Conservation (phyloP, 306 rosid genomes). For the Macrotyloma uniflorum region DNA sequence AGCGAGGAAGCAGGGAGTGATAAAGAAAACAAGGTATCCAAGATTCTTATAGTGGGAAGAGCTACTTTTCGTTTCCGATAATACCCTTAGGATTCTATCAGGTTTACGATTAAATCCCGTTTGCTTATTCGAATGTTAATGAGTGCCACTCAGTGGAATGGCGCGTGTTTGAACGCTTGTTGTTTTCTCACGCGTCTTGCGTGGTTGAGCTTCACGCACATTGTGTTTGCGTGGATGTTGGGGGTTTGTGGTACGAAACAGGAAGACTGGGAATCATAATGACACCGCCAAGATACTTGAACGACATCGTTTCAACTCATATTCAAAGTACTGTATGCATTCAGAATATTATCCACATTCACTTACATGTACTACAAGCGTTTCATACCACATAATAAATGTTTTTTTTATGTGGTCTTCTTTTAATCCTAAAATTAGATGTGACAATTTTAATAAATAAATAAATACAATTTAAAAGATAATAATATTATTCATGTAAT, state of each 20-base stretch:
- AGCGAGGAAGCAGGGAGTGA: not conserved
- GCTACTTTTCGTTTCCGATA: not conserved
- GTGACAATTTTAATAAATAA: no score
- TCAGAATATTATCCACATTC: no score
- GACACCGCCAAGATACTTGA: not conserved
- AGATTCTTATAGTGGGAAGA: not conserved
- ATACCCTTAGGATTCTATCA: not conserved
- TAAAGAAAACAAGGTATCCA: not conserved
- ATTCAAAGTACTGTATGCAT: no score
- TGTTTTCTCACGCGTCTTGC: not conserved
- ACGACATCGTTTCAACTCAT: not conserved
- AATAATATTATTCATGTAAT: no score
- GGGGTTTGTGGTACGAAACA: not conserved
- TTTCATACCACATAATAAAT: no score
- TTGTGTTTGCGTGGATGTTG: not conserved
- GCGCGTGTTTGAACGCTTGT: not conserved
- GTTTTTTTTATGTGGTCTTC: no score
- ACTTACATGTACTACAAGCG: no score
- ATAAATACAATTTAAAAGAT: no score
- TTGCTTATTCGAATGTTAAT: not conserved
- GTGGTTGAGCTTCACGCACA: not conserved
- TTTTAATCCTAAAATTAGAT: no score
- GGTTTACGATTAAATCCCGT: not conserved
- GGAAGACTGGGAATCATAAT: not conserved
- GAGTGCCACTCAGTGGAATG: not conserved